Base-by-base conservation (phyloP, 192 early-diverging fungal genomes). In the Martensiomyces pterosporus region DNA sequence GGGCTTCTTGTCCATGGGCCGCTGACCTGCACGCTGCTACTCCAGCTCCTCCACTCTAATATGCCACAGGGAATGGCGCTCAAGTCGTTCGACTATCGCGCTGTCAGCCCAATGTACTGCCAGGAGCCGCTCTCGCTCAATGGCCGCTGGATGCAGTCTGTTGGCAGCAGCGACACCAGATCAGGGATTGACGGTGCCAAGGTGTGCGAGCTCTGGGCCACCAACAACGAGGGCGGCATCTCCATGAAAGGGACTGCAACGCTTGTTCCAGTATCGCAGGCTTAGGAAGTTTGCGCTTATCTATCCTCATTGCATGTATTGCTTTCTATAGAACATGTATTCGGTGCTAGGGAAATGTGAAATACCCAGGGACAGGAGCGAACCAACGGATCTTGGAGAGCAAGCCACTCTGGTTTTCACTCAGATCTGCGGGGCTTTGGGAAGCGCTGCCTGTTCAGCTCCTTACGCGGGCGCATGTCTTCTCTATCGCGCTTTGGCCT, bases 1-100 rank as follows among this genome's bases (percentile, higher is more conserved):
- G 79, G 82, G 3, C 81, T 85, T 41, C 49, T 92, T 17, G 82
- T 89, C 29, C 88, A 90, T 45, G 88, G 88, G 0, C 90, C 90
- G n/a, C 63, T 93, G 34, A 85, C 85, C 5, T 77, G 80, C 24
- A 90, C 88, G 4, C 64, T 86, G 25, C 75, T 93, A 38, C 64
- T 93, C 14, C 79, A 88, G 51, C 62, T 84, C 24, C 49, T 87
- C 9, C 73, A 81, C 14, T 49, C 59, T 10, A 60, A 80, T 39
- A 67, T 81, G 24, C 59, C 67, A 4, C 39, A 50, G 0, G 57
- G 47, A 4, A 60, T 50, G 37, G 39, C 53, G 0, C 76, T 87
- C n/a, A 67, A 60, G 35, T 74, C 76, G 38, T 92, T 87, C 47
- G 59, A 63, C 17, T 90, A 92, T 53, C 77, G 84, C 1, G 86